Percentiles rank a stretch among this genome's conserved stretches.
phyloP scores from a whole-genome alignment of 495 filamentous ascomycete genomes.

The Penicillium maclennaniae region DNA sequence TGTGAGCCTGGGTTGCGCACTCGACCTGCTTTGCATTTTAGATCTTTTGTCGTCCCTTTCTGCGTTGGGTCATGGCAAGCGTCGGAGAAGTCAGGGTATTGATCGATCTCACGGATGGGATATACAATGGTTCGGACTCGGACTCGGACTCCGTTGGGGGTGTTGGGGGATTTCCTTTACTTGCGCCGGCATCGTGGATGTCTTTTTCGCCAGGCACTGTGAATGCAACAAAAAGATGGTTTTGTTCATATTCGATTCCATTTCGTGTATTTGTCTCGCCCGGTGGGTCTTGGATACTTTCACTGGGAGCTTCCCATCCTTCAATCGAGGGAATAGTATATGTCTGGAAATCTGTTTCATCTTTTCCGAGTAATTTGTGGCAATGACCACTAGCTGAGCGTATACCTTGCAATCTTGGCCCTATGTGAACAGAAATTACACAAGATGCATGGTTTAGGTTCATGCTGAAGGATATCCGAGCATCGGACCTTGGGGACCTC shows the following conservation, averaged over 20 bases:
- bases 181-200: conserved; percentile 25
- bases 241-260: conserved; percentile 33
- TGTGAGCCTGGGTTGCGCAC: conserved; percentile 25
- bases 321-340: background rate
- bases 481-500: too few species aligned
- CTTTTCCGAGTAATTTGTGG: background rate
- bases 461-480: too few species aligned
- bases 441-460: too few species aligned
- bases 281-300: background rate
- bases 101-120: conserved; percentile 46
- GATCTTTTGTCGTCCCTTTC: conserved; percentile 43
- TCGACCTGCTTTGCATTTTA: conserved; percentile 43
- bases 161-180: conserved; percentile 48
- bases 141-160: conserved; percentile 37
- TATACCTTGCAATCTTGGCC: too few species aligned
- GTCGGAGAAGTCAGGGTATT: conserved; percentile 47
- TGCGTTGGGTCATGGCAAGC: conserved; percentile 44
- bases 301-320: background rate
- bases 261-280: conserved; percentile 5
- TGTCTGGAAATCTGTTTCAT: background rate
- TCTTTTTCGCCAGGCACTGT: conserved; percentile 27
- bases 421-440: too few species aligned
- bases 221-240: conserved; percentile 38
- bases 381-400: too few species aligned
- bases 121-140: conserved; percentile 44